phyloP scores from a whole-genome alignment of 2,329 filamentous ascomycete genomes.

The Escovopsis sp. region DNA sequence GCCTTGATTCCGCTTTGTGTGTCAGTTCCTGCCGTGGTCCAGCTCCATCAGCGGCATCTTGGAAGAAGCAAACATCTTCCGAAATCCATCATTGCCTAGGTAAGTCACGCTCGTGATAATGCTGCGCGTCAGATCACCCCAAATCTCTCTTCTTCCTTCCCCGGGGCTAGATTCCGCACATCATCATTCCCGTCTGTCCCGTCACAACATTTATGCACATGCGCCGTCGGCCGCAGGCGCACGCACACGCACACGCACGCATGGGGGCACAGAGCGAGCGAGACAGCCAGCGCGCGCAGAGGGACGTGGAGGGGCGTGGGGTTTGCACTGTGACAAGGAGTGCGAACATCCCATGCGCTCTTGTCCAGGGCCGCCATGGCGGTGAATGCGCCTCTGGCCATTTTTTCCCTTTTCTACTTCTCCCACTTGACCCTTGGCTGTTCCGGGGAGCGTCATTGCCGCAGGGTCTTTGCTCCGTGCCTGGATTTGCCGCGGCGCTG shows the following conservation, averaged over 20 bases:
- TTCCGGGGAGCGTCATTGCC: background rate
- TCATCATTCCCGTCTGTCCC: background rate
- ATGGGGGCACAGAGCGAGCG: too few relatives aligned
- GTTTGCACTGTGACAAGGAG: background rate
- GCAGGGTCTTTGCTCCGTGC: constrained; percentile 2
- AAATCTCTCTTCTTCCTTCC: background rate
- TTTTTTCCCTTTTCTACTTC: constrained; percentile 1
- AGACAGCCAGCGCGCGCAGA: too few relatives aligned
- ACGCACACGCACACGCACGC: too few relatives aligned
- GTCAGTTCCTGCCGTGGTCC: background rate
- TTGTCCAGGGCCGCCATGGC: background rate
- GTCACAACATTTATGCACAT: background rate
- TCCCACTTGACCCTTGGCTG: background rate
- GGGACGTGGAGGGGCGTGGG: background rate
- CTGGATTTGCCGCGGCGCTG: background rate
- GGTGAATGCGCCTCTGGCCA: background rate
- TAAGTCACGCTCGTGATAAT: background rate
- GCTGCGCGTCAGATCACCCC: background rate
- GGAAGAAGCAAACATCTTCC: too few relatives aligned
- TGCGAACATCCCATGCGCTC: background rate
- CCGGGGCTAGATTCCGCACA: background rate
- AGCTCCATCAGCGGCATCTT: background rate
- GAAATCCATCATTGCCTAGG: background rate
- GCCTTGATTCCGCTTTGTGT: background rate
- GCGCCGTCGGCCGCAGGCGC: background rate